Base-by-base conservation (phyloP, 805 yeast genomes). In the Myxozyma geophila region DNA sequence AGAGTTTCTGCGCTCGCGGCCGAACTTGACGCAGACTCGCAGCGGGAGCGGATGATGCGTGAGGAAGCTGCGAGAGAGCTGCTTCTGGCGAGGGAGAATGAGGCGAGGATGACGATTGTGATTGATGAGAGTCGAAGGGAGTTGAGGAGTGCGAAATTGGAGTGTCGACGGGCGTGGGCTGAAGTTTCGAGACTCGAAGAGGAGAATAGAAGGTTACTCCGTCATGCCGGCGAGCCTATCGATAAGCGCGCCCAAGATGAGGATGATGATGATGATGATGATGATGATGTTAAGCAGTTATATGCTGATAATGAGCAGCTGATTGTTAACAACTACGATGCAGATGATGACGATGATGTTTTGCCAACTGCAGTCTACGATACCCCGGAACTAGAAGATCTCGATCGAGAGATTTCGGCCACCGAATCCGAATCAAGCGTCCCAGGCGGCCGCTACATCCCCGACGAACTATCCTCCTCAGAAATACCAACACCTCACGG, bases 101-200 rank as follows among this genome's bases (percentile, higher is more conserved):
- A 55, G 39, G 54, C 48, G 37, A 50, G 60, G 37, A 15, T 37
- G 17, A 19, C 56, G 43, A 40, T 47, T 28, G 58, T 55, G 61
- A 17, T 60, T 40, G 67, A 63, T 17, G 67, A 63, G 35, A 13
- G 53, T 7, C 37, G 64, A 36, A 59, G 55, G 7, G 67, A 63
- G 58, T 39, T 63, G 43, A 46, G 54, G 41, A 63, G 61, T 41
- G 67, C 67, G 9, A 47, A 59, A 37, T 17, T 50, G 53, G 67
- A 63, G 50, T 63, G 67, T n/a, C 64, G 67, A 36, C 47, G 67
- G 15, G 67, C 67, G n/a, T 63, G 67, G 67, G 64, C 59, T 2
- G 67, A 63, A 35, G 67, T 63, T 13, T 51, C 67, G 8, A 46
- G 64, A 36, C 44, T 63, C 23, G 67, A 63, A 36, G 64, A 55